phyloP scores from a whole-genome alignment of 108 stramenopile genomes.

The Licmophora abbreviata region DNA sequence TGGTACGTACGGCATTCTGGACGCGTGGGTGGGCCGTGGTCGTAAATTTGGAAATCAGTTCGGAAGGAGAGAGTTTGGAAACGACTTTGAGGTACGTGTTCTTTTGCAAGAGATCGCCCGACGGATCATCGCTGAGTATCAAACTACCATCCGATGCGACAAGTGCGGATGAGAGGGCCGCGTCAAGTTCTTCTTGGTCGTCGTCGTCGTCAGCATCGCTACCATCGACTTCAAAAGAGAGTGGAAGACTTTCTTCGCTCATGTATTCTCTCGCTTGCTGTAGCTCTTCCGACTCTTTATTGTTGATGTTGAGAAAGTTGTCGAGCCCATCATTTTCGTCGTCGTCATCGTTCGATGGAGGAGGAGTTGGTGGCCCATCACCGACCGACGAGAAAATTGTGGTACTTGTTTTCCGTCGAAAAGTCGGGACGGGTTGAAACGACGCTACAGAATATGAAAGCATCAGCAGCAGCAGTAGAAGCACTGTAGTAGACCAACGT shows the following conservation, averaged over 20 bases:
- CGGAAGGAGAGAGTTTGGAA: slow-evolving; percentile 61
- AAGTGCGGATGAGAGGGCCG: too few species aligned
- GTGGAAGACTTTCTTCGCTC: slow-evolving; percentile 45
- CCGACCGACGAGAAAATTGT: slow-evolving; percentile 23
- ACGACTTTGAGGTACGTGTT: slow-evolving; percentile 80
- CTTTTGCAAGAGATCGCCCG: slow-evolving; percentile 21
- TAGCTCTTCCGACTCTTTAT: slow-evolving; percentile 41
- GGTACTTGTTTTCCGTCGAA: not conserved
- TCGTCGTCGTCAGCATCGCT: not conserved
- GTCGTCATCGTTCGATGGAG: slow-evolving; percentile 9
- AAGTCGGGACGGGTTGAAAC: not conserved
- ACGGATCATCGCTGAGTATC: too few species aligned
- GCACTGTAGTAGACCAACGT: too few species aligned
- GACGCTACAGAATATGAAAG: too few species aligned
- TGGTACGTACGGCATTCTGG: slow-evolving; percentile 86
- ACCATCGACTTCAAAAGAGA: slow-evolving; percentile 22
- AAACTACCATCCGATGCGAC: not conserved
- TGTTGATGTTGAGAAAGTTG: slow-evolving; percentile 18
- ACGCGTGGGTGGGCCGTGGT: slow-evolving; percentile 71
- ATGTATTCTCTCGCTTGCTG: slow-evolving; percentile 35
- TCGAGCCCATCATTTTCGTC: slow-evolving; percentile 11
- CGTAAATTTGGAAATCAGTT: slow-evolving; percentile 76
- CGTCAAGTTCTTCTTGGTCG: too few species aligned
- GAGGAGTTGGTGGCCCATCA: slow-evolving; percentile 5
- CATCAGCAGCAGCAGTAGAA: too few species aligned